These are phyloP conservation scores for Epichloe glyceriae DNA, from an alignment of 2,329 filamentous ascomycete genomes.

Conservation along the genomic window DNA sequence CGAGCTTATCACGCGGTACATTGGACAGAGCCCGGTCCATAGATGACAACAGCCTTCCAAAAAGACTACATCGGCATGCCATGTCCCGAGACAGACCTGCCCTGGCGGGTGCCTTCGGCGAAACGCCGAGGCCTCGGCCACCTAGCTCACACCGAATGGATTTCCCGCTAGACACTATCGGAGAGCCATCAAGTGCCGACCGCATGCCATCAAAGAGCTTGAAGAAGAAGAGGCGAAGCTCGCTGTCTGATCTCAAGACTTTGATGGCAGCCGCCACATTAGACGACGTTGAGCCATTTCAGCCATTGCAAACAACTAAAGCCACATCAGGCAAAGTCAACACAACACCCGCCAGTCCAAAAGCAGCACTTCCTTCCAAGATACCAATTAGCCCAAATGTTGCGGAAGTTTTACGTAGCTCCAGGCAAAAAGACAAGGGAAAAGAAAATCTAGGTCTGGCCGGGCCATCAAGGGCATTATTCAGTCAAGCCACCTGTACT, in stretches of 20 bases:
- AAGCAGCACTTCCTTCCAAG: conserved; percentile 31
- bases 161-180: conserved; percentile 45
- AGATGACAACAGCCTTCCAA: conserved; percentile 45
- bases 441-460: conserved; percentile 22
- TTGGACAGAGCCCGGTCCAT: conserved; percentile 64
- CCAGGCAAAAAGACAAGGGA: conserved; percentile 31
- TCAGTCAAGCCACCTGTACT: not conserved
- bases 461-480: conserved; percentile 4
- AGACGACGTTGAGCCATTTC: conserved; percentile 22
- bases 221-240: conserved; percentile 78
- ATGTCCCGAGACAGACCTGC: conserved; percentile 47
- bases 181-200: conserved; percentile 38
- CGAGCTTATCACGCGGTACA: conserved; percentile 54
- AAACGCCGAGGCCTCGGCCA: conserved; percentile 38
- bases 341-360: conserved; percentile 27
- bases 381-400: conserved; percentile 37
- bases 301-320: conserved; percentile 39
- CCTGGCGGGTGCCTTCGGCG: conserved; percentile 49
- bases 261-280: conserved; percentile 51
- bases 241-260: conserved; percentile 70
- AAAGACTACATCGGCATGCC: conserved; percentile 30
- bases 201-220: conserved; percentile 23
- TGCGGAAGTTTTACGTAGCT: conserved; percentile 24
- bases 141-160: conserved; percentile 44
- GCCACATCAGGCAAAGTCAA: conserved; percentile 45